Percentiles rank a stretch among this genome's conserved stretches.
These are phyloP conservation scores for Beauveria caledonica DNA, from an alignment of 2,329 filamentous ascomycete species.

Conservation along the genomic window DNA sequence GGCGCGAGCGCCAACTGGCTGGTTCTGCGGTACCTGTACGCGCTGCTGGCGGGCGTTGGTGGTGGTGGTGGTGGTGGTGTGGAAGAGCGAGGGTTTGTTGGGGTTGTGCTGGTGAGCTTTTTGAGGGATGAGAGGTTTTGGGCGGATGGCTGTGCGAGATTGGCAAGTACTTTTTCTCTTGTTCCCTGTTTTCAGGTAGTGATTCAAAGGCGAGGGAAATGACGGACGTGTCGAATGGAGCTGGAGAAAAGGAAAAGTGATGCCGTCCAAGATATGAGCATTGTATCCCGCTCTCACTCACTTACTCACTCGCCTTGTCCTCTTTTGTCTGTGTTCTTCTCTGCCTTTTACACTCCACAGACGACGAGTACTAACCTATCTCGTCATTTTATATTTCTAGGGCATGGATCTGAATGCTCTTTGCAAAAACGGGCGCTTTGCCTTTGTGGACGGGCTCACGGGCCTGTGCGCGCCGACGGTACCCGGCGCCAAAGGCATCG, in stretches of 20 bases:
- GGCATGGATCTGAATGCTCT: slow-evolving; percentile 63
- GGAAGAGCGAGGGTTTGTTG: slow-evolving; percentile 25
- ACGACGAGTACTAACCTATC: no score
- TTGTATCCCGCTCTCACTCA: no score
- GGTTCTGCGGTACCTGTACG: slow-evolving; percentile 44
- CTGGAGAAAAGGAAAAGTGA: not conserved
- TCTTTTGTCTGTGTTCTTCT: no score
- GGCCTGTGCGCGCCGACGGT: slow-evolving; percentile 36
- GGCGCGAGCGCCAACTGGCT: slow-evolving; percentile 60
- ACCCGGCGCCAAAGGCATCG: slow-evolving; percentile 12
- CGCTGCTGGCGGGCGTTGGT: slow-evolving; percentile 7
- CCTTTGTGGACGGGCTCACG: slow-evolving; percentile 68
- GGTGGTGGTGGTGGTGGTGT: slow-evolving; percentile 15
- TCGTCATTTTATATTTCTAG: slow-evolving; percentile 24
- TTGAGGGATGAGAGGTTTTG: slow-evolving; percentile 72
- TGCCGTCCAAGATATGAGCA: no score
- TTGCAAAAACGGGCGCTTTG: slow-evolving; percentile 50
- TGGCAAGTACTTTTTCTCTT: slow-evolving; percentile 36
- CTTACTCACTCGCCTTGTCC: no score
- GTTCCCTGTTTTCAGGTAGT: no score
- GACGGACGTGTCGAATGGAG: not conserved
- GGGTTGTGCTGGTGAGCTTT: slow-evolving; percentile 74
- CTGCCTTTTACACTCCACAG: not conserved
- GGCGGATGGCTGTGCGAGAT: slow-evolving; percentile 59
- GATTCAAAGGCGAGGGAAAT: not conserved